Evolutionary conservation across 805 yeast genomes (phyloP).

Genomic region (Starmera dryadoides): DNA sequence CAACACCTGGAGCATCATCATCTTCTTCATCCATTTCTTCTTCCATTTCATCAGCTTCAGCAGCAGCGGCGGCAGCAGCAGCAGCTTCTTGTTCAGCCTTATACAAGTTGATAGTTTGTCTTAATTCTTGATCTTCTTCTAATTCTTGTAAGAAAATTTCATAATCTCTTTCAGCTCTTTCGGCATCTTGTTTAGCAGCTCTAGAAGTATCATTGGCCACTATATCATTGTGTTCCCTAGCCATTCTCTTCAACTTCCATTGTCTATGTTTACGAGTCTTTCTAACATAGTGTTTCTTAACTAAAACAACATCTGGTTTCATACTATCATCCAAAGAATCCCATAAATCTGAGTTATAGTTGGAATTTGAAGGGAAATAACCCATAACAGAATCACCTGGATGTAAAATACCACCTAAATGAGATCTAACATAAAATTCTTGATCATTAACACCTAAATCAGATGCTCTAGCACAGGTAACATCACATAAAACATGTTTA

Average conservation of each 20-base stretch:
- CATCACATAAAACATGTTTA: constrained; percentile 77
- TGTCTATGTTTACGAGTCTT: constrained; percentile 69
- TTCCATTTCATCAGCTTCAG: constrained; percentile 8
- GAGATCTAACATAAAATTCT: constrained; percentile 80
- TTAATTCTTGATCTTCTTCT: constrained; percentile 93
- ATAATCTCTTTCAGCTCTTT: constrained; percentile 89
- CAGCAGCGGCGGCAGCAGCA: constrained; percentile 11
- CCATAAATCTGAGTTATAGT: constrained; percentile 83
- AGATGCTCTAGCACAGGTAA: constrained; percentile 81
- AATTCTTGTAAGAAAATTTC: constrained; percentile 93
- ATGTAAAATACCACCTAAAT: constrained; percentile 88
- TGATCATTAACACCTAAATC: constrained; percentile 85
- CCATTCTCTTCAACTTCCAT: constrained; percentile 97
- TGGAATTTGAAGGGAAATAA: constrained; percentile 76
- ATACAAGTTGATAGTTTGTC: constrained; percentile 85
- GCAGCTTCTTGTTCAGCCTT: constrained; percentile 39
- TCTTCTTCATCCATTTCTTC: constrained; percentile 43
- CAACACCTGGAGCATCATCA: constrained; percentile 82
- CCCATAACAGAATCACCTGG: constrained; percentile 97
- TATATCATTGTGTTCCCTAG: constrained; percentile 85
- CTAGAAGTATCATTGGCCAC: constrained; percentile 68
- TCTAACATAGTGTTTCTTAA: constrained; percentile 84
- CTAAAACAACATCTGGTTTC: constrained; percentile 78
- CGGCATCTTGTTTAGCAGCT: constrained; percentile 81
- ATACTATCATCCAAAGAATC: constrained; percentile 57